Evolutionary conservation across 371 early-diverging fungal genomes (phyloP), one percentile per base, ranked within the genome.

Genomic region (Mucor plumbeus): DNA sequence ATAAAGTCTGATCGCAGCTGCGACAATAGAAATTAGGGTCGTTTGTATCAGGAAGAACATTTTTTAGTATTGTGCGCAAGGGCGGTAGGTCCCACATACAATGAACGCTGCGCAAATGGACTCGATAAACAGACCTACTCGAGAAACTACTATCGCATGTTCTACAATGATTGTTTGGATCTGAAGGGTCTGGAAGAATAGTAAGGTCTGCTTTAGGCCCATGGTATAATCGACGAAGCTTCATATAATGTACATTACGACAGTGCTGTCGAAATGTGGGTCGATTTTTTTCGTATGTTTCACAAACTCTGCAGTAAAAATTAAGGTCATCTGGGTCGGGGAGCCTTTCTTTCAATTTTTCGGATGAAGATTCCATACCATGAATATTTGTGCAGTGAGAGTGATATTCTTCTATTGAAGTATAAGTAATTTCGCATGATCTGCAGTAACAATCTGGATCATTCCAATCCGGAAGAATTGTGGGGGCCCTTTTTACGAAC

Each of bases 361-460:
- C 38, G 7, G 11, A 7, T 11, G 38, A 38, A 7, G 43, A 5
- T 10, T 5, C 10, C 15, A 41, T 15, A 9, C 43, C 43, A 41
- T 41, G 43, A 11, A 1, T 15, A 10, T 6, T 5, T 11, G 5
- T 15, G 4, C 43, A 41, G 10, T 41, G 43, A 1, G 7, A 5
- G 14, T 15, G 43, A 10, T 14, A 41, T 10, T 9, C 15, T 41
- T 15, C 15, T 15, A 7, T 9, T 5, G 5, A 5, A 0, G 3
- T 14, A 5, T 14, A 14, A 5, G 34, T n/a, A 35, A 15, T 35
- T 15, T 56, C n/a, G 0, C 56, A 34, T 3, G 21, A 9, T 15
- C 14, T 31, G 9, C 56, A 56, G n/a, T 56, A 56, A 34, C 5
- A 35, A n/a, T 56, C 35, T n/a, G 56, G 56, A 56, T 56, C 56